A percentile compares a stretch with the other conserved stretches of the same genome.
Evolutionary conservation across 2,329 filamentous ascomycete species (phyloP).

Genomic region (Cladosporium sp.): DNA sequence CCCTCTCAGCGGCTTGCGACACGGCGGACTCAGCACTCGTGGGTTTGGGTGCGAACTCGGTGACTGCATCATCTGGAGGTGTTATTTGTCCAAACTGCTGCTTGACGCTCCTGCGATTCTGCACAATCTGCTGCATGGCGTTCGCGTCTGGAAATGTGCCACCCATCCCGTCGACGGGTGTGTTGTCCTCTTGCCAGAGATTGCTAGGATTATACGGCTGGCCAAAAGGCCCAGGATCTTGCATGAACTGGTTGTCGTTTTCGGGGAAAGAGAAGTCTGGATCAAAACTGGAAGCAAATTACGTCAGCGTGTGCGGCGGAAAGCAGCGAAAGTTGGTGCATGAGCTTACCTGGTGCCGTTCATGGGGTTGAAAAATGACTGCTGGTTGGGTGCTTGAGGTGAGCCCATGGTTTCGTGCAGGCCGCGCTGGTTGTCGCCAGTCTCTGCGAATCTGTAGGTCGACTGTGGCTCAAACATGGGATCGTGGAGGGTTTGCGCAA

Average conservation of each 20-base stretch:
- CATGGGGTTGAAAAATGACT: conserved; percentile 6
- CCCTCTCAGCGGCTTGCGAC: conserved; percentile 7
- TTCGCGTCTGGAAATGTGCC: conserved; percentile 5
- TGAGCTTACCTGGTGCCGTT: conserved; percentile 4
- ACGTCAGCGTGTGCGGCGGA: conserved; percentile 12
- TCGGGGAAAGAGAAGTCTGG: neutral
- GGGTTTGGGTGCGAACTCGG: conserved; percentile 12
- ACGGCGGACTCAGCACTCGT: neutral
- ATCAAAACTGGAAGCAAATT: conserved; percentile 7
- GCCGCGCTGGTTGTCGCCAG: conserved; percentile 19
- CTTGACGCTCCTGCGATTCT: conserved; percentile 18
- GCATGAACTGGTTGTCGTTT: neutral
- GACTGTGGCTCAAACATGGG: conserved; percentile 25
- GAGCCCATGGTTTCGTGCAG: conserved; percentile 19
- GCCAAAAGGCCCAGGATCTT: neutral
- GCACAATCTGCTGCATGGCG: conserved; percentile 18
- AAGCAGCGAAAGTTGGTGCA: neutral
- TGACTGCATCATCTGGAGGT: conserved; percentile 30
- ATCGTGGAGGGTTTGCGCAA: conserved; percentile 15
- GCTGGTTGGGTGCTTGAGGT: neutral
- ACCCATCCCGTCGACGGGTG: conserved; percentile 6
- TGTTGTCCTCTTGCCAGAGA: conserved; percentile 5
- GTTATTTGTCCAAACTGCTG: conserved; percentile 35
- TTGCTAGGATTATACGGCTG: conserved; percentile 3
- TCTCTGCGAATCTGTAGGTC: conserved; percentile 23